These are phyloP conservation scores for Aspergillus luchuensis DNA, from an alignment of 2,329 filamentous ascomycete species.

Conservation along the genomic window DNA sequence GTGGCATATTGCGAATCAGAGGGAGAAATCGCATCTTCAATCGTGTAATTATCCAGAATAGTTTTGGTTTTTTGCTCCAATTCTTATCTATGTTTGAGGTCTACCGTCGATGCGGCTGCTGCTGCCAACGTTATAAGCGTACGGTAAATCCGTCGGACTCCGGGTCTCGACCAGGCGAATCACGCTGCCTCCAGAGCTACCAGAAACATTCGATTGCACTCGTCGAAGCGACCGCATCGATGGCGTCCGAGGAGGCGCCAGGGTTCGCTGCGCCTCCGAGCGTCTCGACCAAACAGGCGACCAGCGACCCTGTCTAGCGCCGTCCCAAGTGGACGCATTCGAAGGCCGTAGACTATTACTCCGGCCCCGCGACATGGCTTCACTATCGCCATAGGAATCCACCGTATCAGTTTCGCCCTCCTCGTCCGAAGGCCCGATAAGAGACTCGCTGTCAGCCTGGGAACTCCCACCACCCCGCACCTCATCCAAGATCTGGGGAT, in stretches of 20 bases:
- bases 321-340: constrained; percentile 33
- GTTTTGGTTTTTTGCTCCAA: neutral
- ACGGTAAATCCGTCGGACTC: constrained; percentile 36
- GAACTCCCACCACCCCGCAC: constrained; percentile 29
- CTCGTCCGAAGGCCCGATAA: constrained; percentile 43
- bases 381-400: constrained; percentile 28
- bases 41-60: neutral
- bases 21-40: neutral
- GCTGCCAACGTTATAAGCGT: constrained; percentile 32
- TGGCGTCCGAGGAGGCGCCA: constrained; percentile 31
- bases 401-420: constrained; percentile 43
- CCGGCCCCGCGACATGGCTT: constrained; percentile 25
- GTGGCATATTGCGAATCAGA: neutral
- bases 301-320: constrained; percentile 22
- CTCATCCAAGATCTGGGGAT: constrained; percentile 55
- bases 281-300: constrained; percentile 21
- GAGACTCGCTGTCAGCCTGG: constrained; percentile 32
- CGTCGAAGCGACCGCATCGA: constrained; percentile 39
- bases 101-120: neutral
- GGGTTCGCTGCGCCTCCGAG: constrained; percentile 15
- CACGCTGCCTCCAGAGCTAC: constrained; percentile 42
- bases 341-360: constrained; percentile 31
- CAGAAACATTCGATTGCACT: constrained; percentile 36
- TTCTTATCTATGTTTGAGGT: neutral
- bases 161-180: constrained; percentile 39